A percentile compares a stretch with the other conserved stretches of the same genome.
Evolutionary conservation across 2,329 filamentous ascomycete genomes (phyloP).

Genomic region (Cladophialophora yegresii): DNA sequence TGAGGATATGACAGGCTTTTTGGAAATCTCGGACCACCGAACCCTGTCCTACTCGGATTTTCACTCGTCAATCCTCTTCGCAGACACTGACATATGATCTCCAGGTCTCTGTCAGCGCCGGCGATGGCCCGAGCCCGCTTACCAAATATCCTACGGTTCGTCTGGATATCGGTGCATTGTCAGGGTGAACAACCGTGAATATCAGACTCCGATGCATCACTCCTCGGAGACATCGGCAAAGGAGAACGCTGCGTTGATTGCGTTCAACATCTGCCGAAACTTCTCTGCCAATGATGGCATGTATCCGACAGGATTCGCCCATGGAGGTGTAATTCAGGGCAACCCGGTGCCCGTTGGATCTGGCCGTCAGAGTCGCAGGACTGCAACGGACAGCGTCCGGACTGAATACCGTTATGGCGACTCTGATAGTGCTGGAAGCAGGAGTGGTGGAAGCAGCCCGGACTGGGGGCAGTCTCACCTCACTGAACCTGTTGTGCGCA

Average conservation of each 20-base stretch:
- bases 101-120: constrained; percentile 90
- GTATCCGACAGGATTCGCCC: constrained; percentile 62
- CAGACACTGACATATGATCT: constrained; percentile 26
- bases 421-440: constrained; percentile 32
- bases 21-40: constrained; percentile 2
- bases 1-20: neutral
- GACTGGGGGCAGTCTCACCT: constrained; percentile 32
- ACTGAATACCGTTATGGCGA: constrained; percentile 43
- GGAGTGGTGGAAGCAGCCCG: constrained; percentile 34
- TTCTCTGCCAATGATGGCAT: constrained; percentile 97
- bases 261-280: constrained; percentile 96
- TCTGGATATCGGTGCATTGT: constrained; percentile 83
- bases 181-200: constrained; percentile 93
- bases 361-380: constrained; percentile 50
- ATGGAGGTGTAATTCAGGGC: constrained; percentile 59
- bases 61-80: constrained; percentile 8
- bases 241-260: constrained; percentile 91
- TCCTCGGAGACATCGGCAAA: constrained; percentile 79
- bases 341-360: constrained; percentile 66
- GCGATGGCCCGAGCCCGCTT: constrained; percentile 88
- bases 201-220: constrained; percentile 85
- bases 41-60: constrained; percentile 1
- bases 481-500: constrained; percentile 16
- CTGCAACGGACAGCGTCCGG: constrained; percentile 57
- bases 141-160: constrained; percentile 67